A percentile compares a stretch with the other conserved stretches of the same genome.
These are phyloP conservation scores for Acorus gramineus DNA, from an alignment of 106 monocot genomes.

Conservation along the genomic window DNA sequence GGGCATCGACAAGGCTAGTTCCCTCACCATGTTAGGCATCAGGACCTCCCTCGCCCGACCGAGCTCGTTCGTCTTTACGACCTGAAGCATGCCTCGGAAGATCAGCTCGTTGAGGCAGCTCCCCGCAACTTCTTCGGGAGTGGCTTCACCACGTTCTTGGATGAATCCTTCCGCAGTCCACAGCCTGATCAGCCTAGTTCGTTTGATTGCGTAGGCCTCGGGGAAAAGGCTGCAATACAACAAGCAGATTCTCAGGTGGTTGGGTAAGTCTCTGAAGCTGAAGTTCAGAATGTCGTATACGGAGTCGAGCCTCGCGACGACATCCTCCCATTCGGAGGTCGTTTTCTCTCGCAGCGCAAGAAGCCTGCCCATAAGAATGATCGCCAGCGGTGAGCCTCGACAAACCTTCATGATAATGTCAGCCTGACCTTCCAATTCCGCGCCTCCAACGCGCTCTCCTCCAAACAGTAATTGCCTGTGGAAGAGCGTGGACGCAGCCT, in stretches of 20 bases:
- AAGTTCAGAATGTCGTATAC: background rate
- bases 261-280: constrained; percentile 17
- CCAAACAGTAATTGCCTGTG: constrained; percentile 4
- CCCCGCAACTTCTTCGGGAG: constrained; percentile 4
- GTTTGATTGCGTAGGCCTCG: constrained; percentile 5
- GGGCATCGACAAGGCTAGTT: constrained; percentile 13
- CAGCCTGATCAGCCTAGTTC: constrained; percentile 1
- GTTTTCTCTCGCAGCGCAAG: too few species aligned
- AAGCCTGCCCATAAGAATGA: too few species aligned
- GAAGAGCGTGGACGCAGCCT: constrained; percentile 1
- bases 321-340: constrained; percentile 6
- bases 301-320: background rate
- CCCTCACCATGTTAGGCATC: constrained; percentile 16
- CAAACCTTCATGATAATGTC: too few species aligned
- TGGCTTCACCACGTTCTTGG: background rate
- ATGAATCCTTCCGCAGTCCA: constrained; percentile 29
- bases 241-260: constrained; percentile 19
- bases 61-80: background rate
- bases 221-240: constrained; percentile 21
- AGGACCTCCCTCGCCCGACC: constrained; percentile 6
- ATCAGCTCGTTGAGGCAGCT: constrained; percentile 16
- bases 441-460: too few species aligned
- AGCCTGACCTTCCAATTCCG: background rate
- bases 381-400: too few species aligned
- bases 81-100: constrained; percentile 10